Evolutionary conservation across 805 yeast species (phyloP), one percentile per base, ranked within the genome.

Genomic region (Wickerhamomyces tratensis): DNA sequence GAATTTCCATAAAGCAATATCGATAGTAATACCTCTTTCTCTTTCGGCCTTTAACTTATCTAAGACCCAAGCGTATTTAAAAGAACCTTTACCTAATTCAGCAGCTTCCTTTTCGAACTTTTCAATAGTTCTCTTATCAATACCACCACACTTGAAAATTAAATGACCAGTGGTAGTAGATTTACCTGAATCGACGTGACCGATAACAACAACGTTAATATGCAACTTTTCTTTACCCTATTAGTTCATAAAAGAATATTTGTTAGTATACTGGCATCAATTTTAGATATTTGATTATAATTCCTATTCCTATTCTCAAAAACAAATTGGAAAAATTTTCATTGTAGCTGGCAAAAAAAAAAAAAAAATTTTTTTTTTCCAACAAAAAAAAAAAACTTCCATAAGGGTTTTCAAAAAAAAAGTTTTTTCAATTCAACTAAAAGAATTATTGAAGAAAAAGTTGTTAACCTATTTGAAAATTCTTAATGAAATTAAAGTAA

Each of bases 161-260:
- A 89, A 85, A 83, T 89, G 97, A 76, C 97, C 97, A 71, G 98
- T 89, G 75, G 97, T 91, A 69, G 98, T 89, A 56, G 97, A 91
- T 79, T 86, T 85, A 77, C 91, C 91, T 65, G 97, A 89, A 77
- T 91, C 98, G 97, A 93, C 98, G 95, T 91, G 98, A 76, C 98
- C 98, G 74, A 91, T 91, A 71, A 93, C 98, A 74, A 93, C 98
- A 77, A 91, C 95, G 96, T 91, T 91, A 79, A 91, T 86, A 86
- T 91, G 98, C 75, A 78, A 66, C 84, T 91, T 89, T 67, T 81
- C 96, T 76, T 87, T 87, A 82, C 96, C 96, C 95, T 66, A 52
- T 64, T 44, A 41, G 35, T 40, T 35, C 35, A 39, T 41, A 8
- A 12, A 11, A 31, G 6, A 10, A 8, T 5, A 27, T 13, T 31